These are phyloP conservation scores for Chaetomiaceae sp. DNA, from an alignment of 2,329 filamentous ascomycete species.

Conservation along the genomic window DNA sequence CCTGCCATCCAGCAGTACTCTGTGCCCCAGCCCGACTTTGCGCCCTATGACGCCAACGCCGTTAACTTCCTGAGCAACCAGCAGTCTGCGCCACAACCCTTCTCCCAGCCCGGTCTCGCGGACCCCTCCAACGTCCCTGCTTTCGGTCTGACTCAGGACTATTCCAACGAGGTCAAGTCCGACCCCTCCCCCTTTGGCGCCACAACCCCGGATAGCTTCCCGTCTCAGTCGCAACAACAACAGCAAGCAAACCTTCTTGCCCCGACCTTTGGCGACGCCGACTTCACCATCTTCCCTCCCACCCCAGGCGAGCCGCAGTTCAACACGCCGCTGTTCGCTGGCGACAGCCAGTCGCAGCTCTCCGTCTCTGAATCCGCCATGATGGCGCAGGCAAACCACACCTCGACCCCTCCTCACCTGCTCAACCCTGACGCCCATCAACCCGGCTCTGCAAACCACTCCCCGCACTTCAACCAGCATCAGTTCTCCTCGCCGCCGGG, in stretches of 20 bases:
- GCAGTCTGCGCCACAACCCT: conserved; percentile 38
- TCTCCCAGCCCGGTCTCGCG: conserved; percentile 32
- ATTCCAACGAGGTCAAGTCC: conserved; percentile 38
- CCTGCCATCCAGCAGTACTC: conserved; percentile 39
- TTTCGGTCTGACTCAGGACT: conserved; percentile 40
- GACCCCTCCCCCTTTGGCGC: conserved; percentile 37
- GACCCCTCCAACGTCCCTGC: conserved; percentile 33
- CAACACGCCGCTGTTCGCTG: conserved; percentile 55
- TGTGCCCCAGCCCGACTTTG: conserved; percentile 39
- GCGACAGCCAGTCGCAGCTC: conserved; percentile 43
- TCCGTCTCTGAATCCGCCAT: conserved; percentile 43
- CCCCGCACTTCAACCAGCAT: conserved; percentile 50
- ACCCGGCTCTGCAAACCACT: conserved; percentile 46
- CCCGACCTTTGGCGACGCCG: conserved; percentile 46
- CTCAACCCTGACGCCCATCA: conserved; percentile 43
- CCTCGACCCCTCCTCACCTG: conserved; percentile 50
- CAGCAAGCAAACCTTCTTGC: conserved; percentile 38
- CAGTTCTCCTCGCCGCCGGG: conserved; percentile 47
- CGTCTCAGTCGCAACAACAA: conserved; percentile 18
- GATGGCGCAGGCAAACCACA: conserved; percentile 53
- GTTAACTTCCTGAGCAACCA: conserved; percentile 47
- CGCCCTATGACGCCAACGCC: conserved; percentile 39
- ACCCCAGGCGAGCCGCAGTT: conserved; percentile 50
- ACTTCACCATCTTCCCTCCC: conserved; percentile 60
- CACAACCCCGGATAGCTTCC: conserved; percentile 39